Conservation (phyloP, 768 basidiomycete genomes). For the Leccinum uliginosum region DNA sequence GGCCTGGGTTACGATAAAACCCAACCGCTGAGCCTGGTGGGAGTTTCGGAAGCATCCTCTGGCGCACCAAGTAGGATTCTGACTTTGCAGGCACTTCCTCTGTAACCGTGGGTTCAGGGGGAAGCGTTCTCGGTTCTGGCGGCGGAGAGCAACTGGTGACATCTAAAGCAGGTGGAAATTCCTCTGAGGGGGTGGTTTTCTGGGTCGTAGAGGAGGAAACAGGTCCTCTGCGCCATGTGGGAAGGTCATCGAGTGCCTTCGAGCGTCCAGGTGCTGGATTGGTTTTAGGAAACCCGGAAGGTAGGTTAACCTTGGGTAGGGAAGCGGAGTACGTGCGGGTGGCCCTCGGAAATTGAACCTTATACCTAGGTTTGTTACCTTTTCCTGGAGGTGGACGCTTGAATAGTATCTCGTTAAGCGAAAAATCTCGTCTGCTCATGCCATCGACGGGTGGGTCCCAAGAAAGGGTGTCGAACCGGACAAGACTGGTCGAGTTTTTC, state of each 20-base stretch:
- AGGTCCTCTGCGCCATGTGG: slow-evolving; percentile 38
- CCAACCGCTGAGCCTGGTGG: slow-evolving; percentile 69
- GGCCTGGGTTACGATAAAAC: slow-evolving; percentile 61
- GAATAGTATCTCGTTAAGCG: slow-evolving; percentile 64
- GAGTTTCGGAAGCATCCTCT: slow-evolving; percentile 63
- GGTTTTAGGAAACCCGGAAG: slow-evolving; percentile 23
- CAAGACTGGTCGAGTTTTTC: slow-evolving; percentile 32
- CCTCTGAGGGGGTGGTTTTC: slow-evolving; percentile 8
- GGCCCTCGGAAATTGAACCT: slow-evolving; percentile 34
- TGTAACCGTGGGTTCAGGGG: slow-evolving; percentile 29
- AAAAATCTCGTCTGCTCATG: slow-evolving; percentile 57
- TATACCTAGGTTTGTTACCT: slow-evolving; percentile 31
- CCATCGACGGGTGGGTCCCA: slow-evolving; percentile 69
- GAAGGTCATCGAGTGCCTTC: slow-evolving; percentile 31
- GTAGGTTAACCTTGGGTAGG: slow-evolving; percentile 39
- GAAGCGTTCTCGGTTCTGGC: slow-evolving; percentile 37
- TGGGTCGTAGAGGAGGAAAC: slow-evolving; percentile 13
- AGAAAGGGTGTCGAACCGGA: slow-evolving; percentile 63
- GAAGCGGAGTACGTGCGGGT: slow-evolving; percentile 3
- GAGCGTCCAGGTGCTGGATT: slow-evolving; percentile 22
- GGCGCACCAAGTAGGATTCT: slow-evolving; percentile 33
- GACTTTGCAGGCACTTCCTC: slow-evolving; percentile 29
- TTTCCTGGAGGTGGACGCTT: slow-evolving; percentile 34
- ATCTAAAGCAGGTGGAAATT: slow-evolving; percentile 32
- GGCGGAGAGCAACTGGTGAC: slow-evolving; percentile 67